Conservation (phyloP, 2,329 filamentous ascomycete species). For the Colletotrichum sp. region DNA sequence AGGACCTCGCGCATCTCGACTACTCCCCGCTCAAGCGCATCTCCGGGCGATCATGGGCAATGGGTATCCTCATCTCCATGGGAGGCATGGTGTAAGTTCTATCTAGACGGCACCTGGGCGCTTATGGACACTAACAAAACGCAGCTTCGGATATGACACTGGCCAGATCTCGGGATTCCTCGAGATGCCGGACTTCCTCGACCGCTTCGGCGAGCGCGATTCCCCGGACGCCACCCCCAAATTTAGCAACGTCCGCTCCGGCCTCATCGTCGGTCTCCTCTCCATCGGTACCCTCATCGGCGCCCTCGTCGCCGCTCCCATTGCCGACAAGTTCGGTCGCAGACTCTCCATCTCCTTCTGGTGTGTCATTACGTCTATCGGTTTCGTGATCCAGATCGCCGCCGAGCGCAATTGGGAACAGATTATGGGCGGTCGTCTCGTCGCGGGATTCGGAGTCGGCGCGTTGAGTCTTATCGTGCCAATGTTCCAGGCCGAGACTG, state of each 20-base stretch:
- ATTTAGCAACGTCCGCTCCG: conserved; percentile 60
- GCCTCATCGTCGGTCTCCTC: conserved; percentile 63
- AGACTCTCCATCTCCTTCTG: conserved; percentile 67
- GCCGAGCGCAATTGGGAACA: conserved; percentile 64
- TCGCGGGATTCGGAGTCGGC: conserved; percentile 72
- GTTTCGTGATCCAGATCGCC: conserved; percentile 72
- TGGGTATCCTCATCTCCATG: conserved; percentile 49
- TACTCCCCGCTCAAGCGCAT: conserved; percentile 49
- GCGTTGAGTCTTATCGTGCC: conserved; percentile 68
- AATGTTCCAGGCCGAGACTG: conserved; percentile 78
- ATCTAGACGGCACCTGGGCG: accelerated
- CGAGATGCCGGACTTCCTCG: conserved; percentile 61
- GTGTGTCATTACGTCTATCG: conserved; percentile 64
- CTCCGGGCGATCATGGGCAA: conserved; percentile 38
- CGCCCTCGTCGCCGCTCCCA: conserved; percentile 62
- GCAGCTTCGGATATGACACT: conserved; percentile 51
- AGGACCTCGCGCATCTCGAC: conserved; percentile 43
- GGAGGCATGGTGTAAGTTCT: conserved; percentile 48
- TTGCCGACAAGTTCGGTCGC: conserved; percentile 71
- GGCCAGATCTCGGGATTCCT: conserved; percentile 63
- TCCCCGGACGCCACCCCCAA: conserved; percentile 39
- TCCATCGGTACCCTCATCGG: conserved; percentile 67
- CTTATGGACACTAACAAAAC: background rate
- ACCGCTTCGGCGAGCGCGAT: conserved; percentile 50
- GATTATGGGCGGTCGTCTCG: conserved; percentile 67